phyloP scores from a whole-genome alignment of 2,329 filamentous ascomycete genomes.

The Macrophomina phaseolina region DNA sequence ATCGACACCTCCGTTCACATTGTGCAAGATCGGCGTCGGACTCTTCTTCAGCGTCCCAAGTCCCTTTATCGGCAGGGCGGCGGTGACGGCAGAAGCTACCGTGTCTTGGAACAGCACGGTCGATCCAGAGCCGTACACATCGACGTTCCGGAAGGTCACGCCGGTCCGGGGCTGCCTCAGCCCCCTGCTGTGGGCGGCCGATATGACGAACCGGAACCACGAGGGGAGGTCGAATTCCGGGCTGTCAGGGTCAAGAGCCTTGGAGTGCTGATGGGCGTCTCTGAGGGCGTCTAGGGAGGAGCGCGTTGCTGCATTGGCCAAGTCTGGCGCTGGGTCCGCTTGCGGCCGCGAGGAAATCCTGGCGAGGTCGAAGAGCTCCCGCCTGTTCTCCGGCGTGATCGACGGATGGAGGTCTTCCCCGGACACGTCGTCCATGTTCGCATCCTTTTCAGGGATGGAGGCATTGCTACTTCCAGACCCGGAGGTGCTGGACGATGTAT shows the following conservation, averaged over 20 bases:
- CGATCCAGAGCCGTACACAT: not conserved
- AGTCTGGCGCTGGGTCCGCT: not conserved
- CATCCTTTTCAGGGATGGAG: too few species aligned
- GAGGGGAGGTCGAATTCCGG: not conserved
- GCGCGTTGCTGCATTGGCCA: not conserved
- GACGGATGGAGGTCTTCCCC: not conserved
- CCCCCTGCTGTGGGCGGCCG: not conserved
- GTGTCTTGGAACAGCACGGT: not conserved
- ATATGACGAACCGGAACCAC: not conserved
- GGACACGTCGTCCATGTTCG: too few species aligned
- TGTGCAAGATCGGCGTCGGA: slow-evolving; percentile 58
- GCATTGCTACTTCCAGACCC: too few species aligned
- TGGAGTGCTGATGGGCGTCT: not conserved
- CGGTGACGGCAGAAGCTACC: not conserved
- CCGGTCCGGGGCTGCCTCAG: not conserved
- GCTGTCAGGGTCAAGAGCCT: not conserved
- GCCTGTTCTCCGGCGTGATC: not conserved
- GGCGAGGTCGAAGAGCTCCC: not conserved
- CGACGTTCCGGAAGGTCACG: not conserved
- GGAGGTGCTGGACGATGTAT: too few species aligned
- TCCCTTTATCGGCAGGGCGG: not conserved
- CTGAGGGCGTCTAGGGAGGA: not conserved
- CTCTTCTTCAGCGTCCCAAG: not conserved
- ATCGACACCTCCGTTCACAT: slow-evolving; percentile 70
- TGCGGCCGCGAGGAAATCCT: not conserved